Evolutionary conservation across 2,329 filamentous ascomycete species (phyloP), one percentile per base, ranked within the genome.

Genomic region (Aspergillus proliferans): DNA sequence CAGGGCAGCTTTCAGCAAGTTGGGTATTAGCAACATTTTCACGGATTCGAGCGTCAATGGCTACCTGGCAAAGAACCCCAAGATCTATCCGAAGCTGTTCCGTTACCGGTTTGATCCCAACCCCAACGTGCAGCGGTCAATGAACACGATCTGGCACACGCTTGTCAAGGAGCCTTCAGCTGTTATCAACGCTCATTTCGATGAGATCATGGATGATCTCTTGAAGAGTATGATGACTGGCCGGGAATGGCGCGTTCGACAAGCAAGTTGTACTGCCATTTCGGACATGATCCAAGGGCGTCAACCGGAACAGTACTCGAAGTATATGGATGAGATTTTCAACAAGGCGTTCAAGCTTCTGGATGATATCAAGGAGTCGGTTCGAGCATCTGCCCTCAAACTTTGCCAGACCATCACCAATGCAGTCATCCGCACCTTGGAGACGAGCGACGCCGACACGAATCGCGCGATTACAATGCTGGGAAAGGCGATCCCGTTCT

Each of bases 131-230:
- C 88, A 92, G 65, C 80, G 84, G 43, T 95, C 92, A 0, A 98
- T 98, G 93, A 91, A 95, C 49, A 89, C 94, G 54, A 97, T 98
- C 56, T 98, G 93, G 93, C 91, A 87, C 60, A 86, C 92, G 0
- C 73, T 98, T n/a, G 90, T 97, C 47, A 95, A 94, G 63, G 90
- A 97, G 58, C 81, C 88, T 1, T 84, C 82, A 15, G 77, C 80
- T 0, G 87, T 87, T 0, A 81, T 97, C 40, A 85, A 93, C 55
- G 75, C 78, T 15, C 80, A 97, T 67, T 96, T 97, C 62, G 86
- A 95, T 55, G 82, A 82, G 7, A 97, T 98, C 59, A 86, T 98
- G 75, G 77, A 85, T 8, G 93, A 98, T 64, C 73, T 97, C 6
- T 75, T 98, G 28, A 85, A 84, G 58, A 94, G 86, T 62, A 87